Evolutionary conservation across 345 rosid genomes (phyloP).

Genomic region (Euphorbia peplus): DNA sequence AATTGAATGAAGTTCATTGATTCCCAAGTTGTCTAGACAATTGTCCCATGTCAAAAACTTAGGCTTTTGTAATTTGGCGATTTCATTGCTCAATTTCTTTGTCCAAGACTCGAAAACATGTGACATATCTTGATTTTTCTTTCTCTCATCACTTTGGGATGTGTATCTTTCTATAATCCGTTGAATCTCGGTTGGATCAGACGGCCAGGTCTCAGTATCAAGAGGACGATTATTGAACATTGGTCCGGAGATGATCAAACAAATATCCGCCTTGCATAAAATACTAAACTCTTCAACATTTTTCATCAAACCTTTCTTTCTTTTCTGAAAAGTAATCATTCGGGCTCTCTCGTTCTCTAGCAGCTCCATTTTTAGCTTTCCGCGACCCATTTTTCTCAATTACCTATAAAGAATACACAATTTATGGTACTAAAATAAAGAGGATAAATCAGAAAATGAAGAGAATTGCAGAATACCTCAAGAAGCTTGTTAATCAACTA

Average conservation of each 20-base stretch:
- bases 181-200: conserved; percentile 6
- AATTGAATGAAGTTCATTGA: conserved; percentile 14
- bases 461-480: background rate
- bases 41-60: conserved; percentile 22
- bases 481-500: no score
- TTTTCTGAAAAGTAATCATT: conserved; percentile 24
- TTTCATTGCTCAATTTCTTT: conserved; percentile 22
- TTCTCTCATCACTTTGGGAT: conserved; percentile 6
- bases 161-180: conserved; percentile 21
- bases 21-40: conserved; percentile 9
- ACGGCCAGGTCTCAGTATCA: conserved; percentile 27
- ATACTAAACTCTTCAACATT: conserved; percentile 33
- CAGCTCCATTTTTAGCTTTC: conserved; percentile 29
- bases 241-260: conserved; percentile 30
- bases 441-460: background rate
- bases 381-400: conserved; percentile 33
- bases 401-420: background rate
- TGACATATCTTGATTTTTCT: conserved; percentile 18
- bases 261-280: conserved; percentile 32
- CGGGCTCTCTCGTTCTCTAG: conserved; percentile 34
- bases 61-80: conserved; percentile 19
- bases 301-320: conserved; percentile 36
- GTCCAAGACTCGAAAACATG: conserved; percentile 19
- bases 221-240: background rate
- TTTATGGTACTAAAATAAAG: background rate